Percentiles rank a stretch among this genome's conserved stretches.
These are phyloP conservation scores for Komagataea norvegica DNA, from an alignment of 1,139 yeast genomes.

Conservation along the genomic window DNA sequence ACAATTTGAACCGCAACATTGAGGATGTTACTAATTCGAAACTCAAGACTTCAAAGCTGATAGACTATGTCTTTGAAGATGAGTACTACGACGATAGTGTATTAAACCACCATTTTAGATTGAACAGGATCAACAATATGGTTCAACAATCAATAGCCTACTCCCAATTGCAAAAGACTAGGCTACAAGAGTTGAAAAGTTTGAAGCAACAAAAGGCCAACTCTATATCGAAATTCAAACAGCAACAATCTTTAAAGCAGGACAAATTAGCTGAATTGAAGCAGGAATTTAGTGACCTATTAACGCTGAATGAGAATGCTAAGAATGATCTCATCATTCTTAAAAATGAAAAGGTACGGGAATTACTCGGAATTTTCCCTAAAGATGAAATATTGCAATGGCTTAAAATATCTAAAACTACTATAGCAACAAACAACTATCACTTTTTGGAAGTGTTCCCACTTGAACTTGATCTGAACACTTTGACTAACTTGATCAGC, in stretches of 20 bases:
- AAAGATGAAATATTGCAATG: conserved; percentile 17
- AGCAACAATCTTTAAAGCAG: background rate
- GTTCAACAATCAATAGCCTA: conserved; percentile 8
- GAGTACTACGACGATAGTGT: conserved; percentile 8
- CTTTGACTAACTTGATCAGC: conserved; percentile 17
- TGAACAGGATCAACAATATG: conserved; percentile 9
- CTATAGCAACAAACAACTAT: conserved; percentile 1
- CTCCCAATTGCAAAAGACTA: conserved; percentile 8
- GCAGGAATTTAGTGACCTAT: conserved; percentile 10
- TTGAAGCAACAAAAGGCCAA: conserved; percentile 10
- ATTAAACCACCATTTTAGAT: conserved; percentile 8
- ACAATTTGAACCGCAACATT: conserved; percentile 39
- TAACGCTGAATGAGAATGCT: conserved; percentile 20
- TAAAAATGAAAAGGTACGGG: conserved; percentile 15
- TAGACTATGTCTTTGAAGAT: background rate
- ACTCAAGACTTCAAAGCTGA: conserved; percentile 13
- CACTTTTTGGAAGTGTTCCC: conserved; percentile 21
- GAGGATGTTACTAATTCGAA: conserved; percentile 33
- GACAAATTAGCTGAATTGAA: conserved; percentile 12
- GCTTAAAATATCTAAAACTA: conserved; percentile 11
- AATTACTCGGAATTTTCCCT: conserved; percentile 19
- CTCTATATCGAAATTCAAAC: conserved; percentile 1
- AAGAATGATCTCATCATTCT: conserved; percentile 18
- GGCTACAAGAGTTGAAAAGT: conserved; percentile 12
- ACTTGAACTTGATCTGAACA: conserved; percentile 12